Percentiles rank a stretch among this genome's conserved stretches.
These are phyloP conservation scores for Thalassiosira hispida DNA, from an alignment of 352 stramenopile genomes.

Conservation along the genomic window DNA sequence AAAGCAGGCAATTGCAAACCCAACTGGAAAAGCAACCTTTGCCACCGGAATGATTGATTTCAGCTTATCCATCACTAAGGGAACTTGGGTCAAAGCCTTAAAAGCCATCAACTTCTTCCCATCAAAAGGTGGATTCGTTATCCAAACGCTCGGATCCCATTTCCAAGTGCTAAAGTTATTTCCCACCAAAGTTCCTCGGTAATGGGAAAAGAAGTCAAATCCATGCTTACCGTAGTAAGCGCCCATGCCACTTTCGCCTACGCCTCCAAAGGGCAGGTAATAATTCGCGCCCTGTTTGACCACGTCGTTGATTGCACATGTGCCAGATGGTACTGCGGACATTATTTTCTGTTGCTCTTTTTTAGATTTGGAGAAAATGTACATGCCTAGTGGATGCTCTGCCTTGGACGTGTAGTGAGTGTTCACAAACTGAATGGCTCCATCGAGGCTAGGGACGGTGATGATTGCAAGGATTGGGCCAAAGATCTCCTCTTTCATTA, in stretches of 20 bases:
- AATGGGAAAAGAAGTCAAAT: conserved; percentile 83
- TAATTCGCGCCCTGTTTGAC: conserved; percentile 85
- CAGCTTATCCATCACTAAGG: conserved; percentile 1
- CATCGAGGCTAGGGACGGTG: conserved; percentile 59
- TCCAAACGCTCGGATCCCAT: conserved; percentile 29
- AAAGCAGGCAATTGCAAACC: conserved; percentile 2
- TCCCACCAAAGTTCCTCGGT: conserved; percentile 20
- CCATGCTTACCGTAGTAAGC: conserved; percentile 87
- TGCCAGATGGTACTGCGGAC: conserved; percentile 32
- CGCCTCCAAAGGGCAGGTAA: conserved; percentile 87
- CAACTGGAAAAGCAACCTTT: conserved; percentile 1
- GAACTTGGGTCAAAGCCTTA: conserved; percentile 8
- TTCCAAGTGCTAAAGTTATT: conserved; percentile 21
- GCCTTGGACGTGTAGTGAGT: conserved; percentile 16
- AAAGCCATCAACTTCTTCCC: conserved; percentile 15
- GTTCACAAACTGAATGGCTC: conserved; percentile 80
- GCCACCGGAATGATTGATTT: conserved; percentile 16
- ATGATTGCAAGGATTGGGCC: conserved; percentile 93
- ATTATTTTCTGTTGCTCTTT: conserved; percentile 47
- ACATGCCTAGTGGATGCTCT: conserved; percentile 65
- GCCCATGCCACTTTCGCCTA: conserved; percentile 88
- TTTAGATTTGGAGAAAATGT: conserved; percentile 63
- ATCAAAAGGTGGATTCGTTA: conserved; percentile 16
- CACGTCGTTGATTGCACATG: conserved; percentile 85
- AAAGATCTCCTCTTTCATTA: conserved; percentile 94